Evolutionary conservation across 1,284 basidiomycete species (phyloP).

Genomic region (Ustilago cynodontis): DNA sequence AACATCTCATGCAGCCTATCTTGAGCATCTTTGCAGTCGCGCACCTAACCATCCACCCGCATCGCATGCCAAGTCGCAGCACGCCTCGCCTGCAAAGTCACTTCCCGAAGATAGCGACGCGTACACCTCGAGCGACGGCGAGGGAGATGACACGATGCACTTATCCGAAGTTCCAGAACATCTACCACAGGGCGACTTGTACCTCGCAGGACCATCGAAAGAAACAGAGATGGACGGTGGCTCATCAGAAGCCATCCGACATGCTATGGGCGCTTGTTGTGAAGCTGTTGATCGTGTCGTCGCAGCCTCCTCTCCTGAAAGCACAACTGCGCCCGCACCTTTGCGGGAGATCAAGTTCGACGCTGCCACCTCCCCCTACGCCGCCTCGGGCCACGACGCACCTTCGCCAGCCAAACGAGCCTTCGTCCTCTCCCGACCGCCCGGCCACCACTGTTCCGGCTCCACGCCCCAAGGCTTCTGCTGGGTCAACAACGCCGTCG

Average conservation of each 20-base stretch:
- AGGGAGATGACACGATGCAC: constrained; percentile 60
- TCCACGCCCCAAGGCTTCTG: constrained; percentile 81
- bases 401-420: constrained; percentile 55
- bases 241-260: constrained; percentile 64
- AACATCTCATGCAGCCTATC: constrained; percentile 46
- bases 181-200: constrained; percentile 65
- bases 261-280: constrained; percentile 62
- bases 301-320: constrained; percentile 10
- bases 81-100: constrained; percentile 15
- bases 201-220: constrained; percentile 58
- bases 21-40: constrained; percentile 38
- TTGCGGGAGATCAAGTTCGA: constrained; percentile 27
- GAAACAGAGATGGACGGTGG: constrained; percentile 44
- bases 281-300: constrained; percentile 67
- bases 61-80: constrained; percentile 16
- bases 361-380: neutral
- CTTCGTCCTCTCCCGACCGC: constrained; percentile 68
- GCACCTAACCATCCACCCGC: constrained; percentile 39
- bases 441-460: constrained; percentile 69
- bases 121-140: constrained; percentile 56
- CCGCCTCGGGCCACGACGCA: neutral
- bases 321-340: neutral
- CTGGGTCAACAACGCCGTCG: constrained; percentile 91
- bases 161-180: constrained; percentile 60
- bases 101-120: constrained; percentile 37